Evolutionary conservation across 345 rosid species (phyloP).

Genomic region (Hypericum perforatum): DNA sequence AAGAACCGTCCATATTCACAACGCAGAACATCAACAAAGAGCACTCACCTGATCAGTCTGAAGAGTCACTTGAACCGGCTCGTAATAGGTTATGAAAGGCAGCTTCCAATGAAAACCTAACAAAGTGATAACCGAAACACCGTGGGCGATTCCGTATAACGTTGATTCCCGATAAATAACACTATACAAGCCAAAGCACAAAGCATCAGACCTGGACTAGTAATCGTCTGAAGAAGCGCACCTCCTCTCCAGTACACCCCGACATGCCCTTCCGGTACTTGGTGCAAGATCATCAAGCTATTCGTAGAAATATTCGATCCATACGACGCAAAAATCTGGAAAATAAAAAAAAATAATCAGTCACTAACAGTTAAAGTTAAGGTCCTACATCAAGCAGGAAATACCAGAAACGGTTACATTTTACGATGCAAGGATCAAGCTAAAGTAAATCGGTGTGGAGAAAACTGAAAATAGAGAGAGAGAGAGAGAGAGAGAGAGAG

Average conservation of each 20-base stretch:
- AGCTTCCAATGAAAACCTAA: constrained; percentile 77
- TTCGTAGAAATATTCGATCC: constrained; percentile 14
- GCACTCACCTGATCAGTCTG: constrained; percentile 70
- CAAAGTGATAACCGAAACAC: neutral
- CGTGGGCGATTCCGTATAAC: neutral
- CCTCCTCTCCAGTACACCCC: constrained; percentile 97
- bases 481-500: neutral
- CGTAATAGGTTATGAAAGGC: constrained; percentile 71
- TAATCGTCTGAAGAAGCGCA: constrained; percentile 54
- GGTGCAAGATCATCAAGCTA: constrained; percentile 53
- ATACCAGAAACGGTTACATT: no score
- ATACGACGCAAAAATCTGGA: constrained; percentile 44
- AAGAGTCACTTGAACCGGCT: constrained; percentile 91
- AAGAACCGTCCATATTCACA: neutral
- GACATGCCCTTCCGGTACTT: constrained; percentile 94
- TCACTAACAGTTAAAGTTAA: no score
- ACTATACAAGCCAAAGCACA: constrained; percentile 1
- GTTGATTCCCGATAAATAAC: constrained; percentile 1
- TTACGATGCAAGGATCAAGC: no score
- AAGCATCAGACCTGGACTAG: constrained; percentile 48
- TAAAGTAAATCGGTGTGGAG: no score
- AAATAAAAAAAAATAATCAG: neutral
- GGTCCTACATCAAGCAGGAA: no score
- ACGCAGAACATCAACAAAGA: neutral
- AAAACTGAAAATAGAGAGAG: no score